A percentile compares a stretch with the other conserved stretches of the same genome.
phyloP scores from a whole-genome alignment of 768 basidiomycete genomes.

The Suillus ampliporus region DNA sequence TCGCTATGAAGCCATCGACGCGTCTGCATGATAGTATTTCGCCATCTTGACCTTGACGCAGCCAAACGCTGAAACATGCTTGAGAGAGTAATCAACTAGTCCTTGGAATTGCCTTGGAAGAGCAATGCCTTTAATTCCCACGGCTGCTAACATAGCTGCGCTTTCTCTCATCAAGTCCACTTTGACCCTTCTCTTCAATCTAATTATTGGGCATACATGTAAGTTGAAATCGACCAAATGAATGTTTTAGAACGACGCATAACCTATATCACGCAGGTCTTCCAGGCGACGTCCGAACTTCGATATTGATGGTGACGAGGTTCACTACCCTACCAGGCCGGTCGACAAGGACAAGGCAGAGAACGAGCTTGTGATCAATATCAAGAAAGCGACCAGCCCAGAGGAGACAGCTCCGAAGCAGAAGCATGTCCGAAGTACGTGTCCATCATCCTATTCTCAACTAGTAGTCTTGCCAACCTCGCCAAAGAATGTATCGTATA shows the following conservation, averaged over 20 bases:
- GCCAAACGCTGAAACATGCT: conserved; percentile 7
- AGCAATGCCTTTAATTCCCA: background rate
- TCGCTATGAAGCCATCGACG: conserved; percentile 23
- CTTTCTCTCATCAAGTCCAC: background rate
- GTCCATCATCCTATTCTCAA: conserved; percentile 17
- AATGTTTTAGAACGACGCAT: background rate
- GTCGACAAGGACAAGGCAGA: conserved; percentile 99
- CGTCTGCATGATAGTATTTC: conserved; percentile 11
- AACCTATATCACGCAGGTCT: conserved; percentile 33
- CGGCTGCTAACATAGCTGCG: conserved; percentile 1
- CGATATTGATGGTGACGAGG: conserved; percentile 78
- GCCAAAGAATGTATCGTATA: conserved; percentile 92
- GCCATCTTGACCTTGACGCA: conserved; percentile 17
- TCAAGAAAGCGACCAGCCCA: conserved; percentile 96
- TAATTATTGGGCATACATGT: conserved; percentile 17
- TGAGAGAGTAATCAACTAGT: too few relatives aligned
- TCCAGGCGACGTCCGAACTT: conserved; percentile 45
- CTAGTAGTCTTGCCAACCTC: conserved; percentile 19
- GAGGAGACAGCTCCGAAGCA: conserved; percentile 98
- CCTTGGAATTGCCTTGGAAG: too few relatives aligned
- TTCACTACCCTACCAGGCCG: conserved; percentile 94
- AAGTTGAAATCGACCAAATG: conserved; percentile 13
- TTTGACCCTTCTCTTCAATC: background rate
- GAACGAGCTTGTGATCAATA: conserved; percentile 89
- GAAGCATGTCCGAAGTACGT: conserved; percentile 97